Conservation (phyloP, 2,329 filamentous ascomycete genomes). For the Penicillium decumbens region DNA sequence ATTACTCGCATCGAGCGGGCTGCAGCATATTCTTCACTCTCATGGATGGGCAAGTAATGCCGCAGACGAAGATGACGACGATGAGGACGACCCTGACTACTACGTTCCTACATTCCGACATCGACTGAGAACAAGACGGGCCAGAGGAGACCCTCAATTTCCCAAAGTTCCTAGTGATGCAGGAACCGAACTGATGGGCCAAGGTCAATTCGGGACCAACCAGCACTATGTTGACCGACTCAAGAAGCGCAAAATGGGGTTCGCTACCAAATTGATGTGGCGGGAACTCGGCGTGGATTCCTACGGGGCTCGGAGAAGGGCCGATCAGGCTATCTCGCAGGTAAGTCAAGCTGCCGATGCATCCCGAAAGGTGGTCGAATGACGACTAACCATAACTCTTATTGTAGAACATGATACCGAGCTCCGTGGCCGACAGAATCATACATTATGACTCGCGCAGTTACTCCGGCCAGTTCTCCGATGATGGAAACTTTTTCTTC, state of each 20-base stretch:
- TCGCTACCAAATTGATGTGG: constrained; percentile 69
- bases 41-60: constrained; percentile 24
- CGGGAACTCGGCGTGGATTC: constrained; percentile 71
- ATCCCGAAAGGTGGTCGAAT: too few species aligned
- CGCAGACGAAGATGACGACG: constrained; percentile 21
- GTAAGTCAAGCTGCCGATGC: constrained; percentile 35
- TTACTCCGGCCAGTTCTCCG: constrained; percentile 93
- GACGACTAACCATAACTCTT: not conserved
- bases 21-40: constrained; percentile 49
- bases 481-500: constrained; percentile 97
- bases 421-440: constrained; percentile 73
- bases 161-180: constrained; percentile 79
- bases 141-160: constrained; percentile 52
- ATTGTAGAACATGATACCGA: constrained; percentile 67
- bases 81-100: constrained; percentile 30
- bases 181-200: constrained; percentile 73
- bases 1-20: constrained; percentile 50
- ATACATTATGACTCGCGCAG: constrained; percentile 81
- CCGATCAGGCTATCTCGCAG: constrained; percentile 66
- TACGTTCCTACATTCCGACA: constrained; percentile 32
- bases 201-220: constrained; percentile 71
- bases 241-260: constrained; percentile 54
- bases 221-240: constrained; percentile 51
- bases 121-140: constrained; percentile 46
- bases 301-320: constrained; percentile 53